A percentile compares a stretch with the other conserved stretches of the same genome.
Conservation (phyloP, 2,329 filamentous ascomycete genomes). For the Cercospora brassicicola region DNA sequence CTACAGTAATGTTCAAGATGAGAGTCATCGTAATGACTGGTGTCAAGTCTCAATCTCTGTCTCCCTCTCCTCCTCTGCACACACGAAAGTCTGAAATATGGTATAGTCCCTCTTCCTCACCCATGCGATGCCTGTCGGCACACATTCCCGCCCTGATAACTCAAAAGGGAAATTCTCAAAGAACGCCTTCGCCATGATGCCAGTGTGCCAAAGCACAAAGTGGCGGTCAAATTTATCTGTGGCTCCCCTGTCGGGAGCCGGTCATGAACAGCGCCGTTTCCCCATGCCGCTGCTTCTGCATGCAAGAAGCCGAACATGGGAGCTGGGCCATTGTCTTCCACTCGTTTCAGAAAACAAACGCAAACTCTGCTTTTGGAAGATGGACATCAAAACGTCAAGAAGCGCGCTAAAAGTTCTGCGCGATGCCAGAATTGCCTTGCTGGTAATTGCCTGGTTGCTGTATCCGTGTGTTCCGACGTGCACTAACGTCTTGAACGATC, state of each 20-base stretch:
- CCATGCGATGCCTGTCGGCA: conserved; percentile 14
- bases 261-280: conserved; percentile 11
- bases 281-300: conserved; percentile 9
- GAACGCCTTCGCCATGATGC: conserved; percentile 21
- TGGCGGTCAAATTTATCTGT: conserved; percentile 12
- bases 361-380: conserved; percentile 14
- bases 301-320: background rate
- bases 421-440: conserved; percentile 86
- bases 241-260: conserved; percentile 3
- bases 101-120: conserved; percentile 7
- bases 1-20: conserved; percentile 17
- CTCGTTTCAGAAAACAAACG: conserved; percentile 2
- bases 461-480: conserved; percentile 89
- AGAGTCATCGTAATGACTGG: conserved; percentile 16
- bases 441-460: conserved; percentile 86
- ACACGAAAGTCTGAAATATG: conserved; percentile 13
- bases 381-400: conserved; percentile 7
- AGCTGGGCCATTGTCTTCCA: background rate
- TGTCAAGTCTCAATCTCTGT: conserved; percentile 6
- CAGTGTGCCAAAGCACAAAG: conserved; percentile 17
- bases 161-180: conserved; percentile 18
- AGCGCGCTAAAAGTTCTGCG: conserved; percentile 78
- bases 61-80: conserved; percentile 4
- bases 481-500: conserved; percentile 89
- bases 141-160: background rate